These are phyloP conservation scores for Deinandra increscens DNA, from an alignment of 129 eudicot species.

Conservation along the genomic window DNA sequence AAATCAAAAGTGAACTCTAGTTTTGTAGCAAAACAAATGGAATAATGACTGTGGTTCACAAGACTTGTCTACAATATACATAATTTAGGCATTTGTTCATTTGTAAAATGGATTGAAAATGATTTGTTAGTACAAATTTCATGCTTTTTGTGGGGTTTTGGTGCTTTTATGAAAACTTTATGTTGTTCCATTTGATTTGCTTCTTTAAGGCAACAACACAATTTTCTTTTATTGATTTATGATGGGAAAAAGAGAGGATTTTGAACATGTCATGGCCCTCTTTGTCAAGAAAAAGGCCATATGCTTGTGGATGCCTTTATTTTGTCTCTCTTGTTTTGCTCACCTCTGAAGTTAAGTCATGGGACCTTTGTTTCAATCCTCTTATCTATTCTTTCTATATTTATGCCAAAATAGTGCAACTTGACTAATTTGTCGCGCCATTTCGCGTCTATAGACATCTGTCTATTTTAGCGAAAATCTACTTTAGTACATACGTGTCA, in stretches of 20 bases:
- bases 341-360: conserved; percentile 28
- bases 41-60: not conserved
- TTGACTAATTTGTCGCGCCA: conserved; percentile 1
- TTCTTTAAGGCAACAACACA: conserved; percentile 32
- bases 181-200: conserved; percentile 28
- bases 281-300: conserved; percentile 38
- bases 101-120: conserved; percentile 15
- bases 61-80: conserved; percentile 1
- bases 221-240: conserved; percentile 23
- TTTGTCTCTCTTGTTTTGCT: conserved; percentile 40
- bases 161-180: conserved; percentile 29
- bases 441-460: not conserved
- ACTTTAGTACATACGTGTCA: not conserved
- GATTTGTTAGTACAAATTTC: conserved; percentile 33
- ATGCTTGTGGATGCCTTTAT: conserved; percentile 40
- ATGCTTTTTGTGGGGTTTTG: conserved; percentile 43
- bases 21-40: not conserved
- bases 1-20: not conserved
- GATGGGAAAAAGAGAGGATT: conserved; percentile 23
- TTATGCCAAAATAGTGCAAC: conserved; percentile 16
- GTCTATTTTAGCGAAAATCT: not conserved
- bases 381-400: conserved; percentile 12
- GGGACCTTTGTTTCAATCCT: conserved; percentile 33
- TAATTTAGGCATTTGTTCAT: not conserved
- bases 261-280: conserved; percentile 38